Evolutionary conservation across 192 early-diverging fungal genomes (phyloP).

Genomic region (Linnemannia zychae): DNA sequence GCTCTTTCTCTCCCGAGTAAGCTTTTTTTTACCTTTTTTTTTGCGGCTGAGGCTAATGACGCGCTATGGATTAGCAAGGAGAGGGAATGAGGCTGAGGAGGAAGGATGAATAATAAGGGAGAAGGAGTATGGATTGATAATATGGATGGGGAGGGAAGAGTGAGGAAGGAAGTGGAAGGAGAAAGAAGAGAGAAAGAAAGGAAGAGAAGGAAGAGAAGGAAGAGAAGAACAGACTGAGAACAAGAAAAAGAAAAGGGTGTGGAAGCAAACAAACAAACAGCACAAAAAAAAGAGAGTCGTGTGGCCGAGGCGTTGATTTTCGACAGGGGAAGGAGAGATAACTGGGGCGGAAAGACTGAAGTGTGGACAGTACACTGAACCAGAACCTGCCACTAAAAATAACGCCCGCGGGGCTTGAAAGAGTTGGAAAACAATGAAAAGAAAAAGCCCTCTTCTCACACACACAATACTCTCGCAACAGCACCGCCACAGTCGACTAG

Average conservation of each 20-base stretch:
- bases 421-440: too few species aligned
- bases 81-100: constrained; percentile 1
- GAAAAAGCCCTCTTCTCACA: too few species aligned
- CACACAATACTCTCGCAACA: too few species aligned
- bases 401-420: too few species aligned
- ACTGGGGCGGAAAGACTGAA: not conserved
- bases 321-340: not conserved
- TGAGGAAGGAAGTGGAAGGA: not conserved
- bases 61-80: not conserved
- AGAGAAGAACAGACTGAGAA: not conserved
- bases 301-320: constrained; percentile 9
- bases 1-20: not conserved
- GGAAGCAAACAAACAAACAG: not conserved
- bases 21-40: constrained; percentile 6
- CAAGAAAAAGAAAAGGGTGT: not conserved
- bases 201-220: not conserved
- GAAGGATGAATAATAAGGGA: not conserved
- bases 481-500: too few species aligned
- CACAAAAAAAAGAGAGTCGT: not conserved
- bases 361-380: too few species aligned
- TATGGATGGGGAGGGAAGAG: not conserved
- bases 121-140: not conserved
- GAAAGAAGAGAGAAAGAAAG: not conserved
- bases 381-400: too few species aligned
- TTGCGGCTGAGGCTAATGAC: constrained; percentile 8